phyloP scores from a whole-genome alignment of 805 yeast genomes.

The Metschnikowia aberdeeniae region DNA sequence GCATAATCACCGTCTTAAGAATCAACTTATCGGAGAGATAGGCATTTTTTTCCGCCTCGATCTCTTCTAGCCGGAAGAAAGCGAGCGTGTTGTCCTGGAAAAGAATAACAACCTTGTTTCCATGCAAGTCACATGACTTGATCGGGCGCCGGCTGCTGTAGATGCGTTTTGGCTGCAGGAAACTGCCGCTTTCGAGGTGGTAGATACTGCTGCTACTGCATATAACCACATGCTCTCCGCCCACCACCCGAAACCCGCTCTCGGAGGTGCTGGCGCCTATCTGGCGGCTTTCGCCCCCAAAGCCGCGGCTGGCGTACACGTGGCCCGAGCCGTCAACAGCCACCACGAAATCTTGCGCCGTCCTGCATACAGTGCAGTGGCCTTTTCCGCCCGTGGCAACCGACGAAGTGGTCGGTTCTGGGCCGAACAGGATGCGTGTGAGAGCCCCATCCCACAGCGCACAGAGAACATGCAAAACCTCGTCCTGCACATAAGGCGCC shows the following conservation, averaged over 20 bases:
- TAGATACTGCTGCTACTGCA: not conserved
- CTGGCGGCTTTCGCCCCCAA: not conserved
- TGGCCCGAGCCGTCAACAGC: not conserved
- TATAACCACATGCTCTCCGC: not conserved
- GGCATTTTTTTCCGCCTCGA: not conserved
- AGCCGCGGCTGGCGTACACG: not conserved
- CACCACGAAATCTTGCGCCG: not conserved
- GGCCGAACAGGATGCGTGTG: slow-evolving; percentile 1
- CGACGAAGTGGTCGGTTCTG: not conserved
- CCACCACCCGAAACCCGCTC: not conserved
- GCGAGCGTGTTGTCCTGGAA: slow-evolving; percentile 7
- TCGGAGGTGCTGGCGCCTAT: not conserved
- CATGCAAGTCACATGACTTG: not conserved
- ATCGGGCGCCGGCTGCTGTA: not conserved
- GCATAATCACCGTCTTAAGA: slow-evolving; percentile 3
- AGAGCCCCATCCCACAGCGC: slow-evolving; percentile 14
- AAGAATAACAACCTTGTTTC: slow-evolving; percentile 1
- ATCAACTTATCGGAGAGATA: slow-evolving; percentile 7
- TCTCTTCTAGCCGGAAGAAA: not conserved
- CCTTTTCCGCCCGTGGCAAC: not conserved
- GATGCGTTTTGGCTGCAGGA: slow-evolving; percentile 1
- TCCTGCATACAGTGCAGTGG: slow-evolving; percentile 2
- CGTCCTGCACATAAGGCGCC: not conserved
- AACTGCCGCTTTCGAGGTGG: not conserved
- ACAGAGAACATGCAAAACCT: not conserved